Conservation (phyloP, 305 asterid genomes). For the Fraxinus nigra region DNA sequence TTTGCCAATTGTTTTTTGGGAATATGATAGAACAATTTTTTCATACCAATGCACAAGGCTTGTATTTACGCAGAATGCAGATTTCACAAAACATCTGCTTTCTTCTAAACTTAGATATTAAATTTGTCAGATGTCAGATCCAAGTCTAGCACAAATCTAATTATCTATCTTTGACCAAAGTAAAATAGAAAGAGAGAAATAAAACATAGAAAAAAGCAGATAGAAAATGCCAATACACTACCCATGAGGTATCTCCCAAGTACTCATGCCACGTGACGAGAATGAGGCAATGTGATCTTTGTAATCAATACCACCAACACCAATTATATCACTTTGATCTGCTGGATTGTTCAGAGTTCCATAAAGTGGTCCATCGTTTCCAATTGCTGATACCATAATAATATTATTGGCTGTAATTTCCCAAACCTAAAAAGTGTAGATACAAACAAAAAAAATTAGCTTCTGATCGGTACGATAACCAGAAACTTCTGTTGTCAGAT, state of each 20-base stretch:
- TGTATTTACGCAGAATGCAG: not conserved
- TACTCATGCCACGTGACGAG: slow-evolving; percentile 99
- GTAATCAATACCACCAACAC: slow-evolving; percentile 99
- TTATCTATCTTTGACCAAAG: slow-evolving; percentile 18
- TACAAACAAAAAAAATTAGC: not conserved
- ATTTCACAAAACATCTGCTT: not conserved
- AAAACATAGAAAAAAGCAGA: slow-evolving; percentile 21
- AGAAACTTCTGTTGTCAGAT: slow-evolving; percentile 8
- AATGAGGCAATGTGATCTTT: slow-evolving; percentile 97
- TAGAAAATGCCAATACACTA: slow-evolving; percentile 32
- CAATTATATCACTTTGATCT: slow-evolving; percentile 98
- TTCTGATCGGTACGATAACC: slow-evolving; percentile 14
- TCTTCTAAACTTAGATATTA: not conserved
- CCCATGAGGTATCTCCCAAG: slow-evolving; percentile 99
- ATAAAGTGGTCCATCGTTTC: slow-evolving; percentile 98
- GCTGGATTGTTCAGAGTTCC: slow-evolving; percentile 99
- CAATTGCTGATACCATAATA: slow-evolving; percentile 97
- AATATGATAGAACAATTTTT: not conserved
- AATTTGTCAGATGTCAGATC: not conserved
- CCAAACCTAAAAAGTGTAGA: slow-evolving; percentile 65
- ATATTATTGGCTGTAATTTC: slow-evolving; percentile 94
- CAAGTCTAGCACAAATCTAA: not conserved
- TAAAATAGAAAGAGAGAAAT: not conserved
- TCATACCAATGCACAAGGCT: not conserved
- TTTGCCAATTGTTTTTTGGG: not conserved